These are phyloP conservation scores for Talaromyces albobiverticillius DNA, from an alignment of 2,329 filamentous ascomycete species.

Conservation along the genomic window DNA sequence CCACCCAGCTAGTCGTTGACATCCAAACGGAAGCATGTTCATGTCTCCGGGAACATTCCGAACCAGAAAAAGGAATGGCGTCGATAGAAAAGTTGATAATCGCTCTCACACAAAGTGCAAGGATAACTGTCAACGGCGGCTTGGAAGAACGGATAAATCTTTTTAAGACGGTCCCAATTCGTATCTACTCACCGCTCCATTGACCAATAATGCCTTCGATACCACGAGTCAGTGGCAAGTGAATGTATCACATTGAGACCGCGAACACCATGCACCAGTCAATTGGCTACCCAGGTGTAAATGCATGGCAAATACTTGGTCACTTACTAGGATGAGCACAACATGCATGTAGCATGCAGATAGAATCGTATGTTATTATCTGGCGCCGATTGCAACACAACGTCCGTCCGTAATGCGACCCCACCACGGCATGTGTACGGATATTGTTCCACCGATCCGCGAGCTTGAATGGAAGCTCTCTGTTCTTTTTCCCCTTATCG, in stretches of 20 bases:
- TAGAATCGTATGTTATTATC: background rate
- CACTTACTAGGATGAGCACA: background rate
- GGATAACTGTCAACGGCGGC: background rate
- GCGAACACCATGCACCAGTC: background rate
- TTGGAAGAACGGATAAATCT: background rate
- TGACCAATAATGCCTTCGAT: background rate
- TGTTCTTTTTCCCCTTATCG: background rate
- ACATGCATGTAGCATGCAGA: background rate
- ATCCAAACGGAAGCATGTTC: background rate
- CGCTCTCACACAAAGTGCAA: background rate
- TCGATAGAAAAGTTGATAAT: background rate
- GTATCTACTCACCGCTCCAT: constrained; percentile 1
- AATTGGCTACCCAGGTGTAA: background rate
- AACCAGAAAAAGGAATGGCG: too few relatives aligned
- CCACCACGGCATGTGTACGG: constrained; percentile 4
- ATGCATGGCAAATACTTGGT: background rate
- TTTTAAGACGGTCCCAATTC: background rate
- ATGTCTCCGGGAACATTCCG: background rate
- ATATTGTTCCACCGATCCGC: background rate
- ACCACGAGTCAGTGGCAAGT: background rate
- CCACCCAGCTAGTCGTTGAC: background rate
- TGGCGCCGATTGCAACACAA: background rate
- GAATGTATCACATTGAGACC: background rate
- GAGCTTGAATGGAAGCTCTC: background rate
- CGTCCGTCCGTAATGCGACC: background rate